Base-by-base conservation (phyloP, 2,329 filamentous ascomycete species). In the Sporothrix mexicana region DNA sequence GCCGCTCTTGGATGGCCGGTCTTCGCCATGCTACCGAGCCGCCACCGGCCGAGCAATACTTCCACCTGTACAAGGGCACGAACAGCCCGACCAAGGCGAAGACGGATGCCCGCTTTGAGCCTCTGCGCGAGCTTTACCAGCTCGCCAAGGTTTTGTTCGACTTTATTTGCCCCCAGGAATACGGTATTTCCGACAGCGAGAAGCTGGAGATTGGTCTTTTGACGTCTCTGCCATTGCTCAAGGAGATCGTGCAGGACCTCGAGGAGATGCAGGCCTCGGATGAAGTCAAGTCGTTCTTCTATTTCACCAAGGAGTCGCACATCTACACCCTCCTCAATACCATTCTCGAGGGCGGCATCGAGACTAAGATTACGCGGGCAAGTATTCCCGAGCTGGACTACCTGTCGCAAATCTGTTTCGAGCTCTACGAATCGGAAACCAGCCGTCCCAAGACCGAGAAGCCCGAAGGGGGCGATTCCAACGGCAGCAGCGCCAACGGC, bases 301-400 rank as follows among this genome's bases (percentile, higher is more conserved):
- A 99, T 84, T 99, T 99, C 82, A 99, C 96, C 75, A 99, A 99
- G 82, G 96, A 99, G 82, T 97, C 94, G 0, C 96, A 99, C 81
- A 98, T 99, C 75, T 99, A 99, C 84, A 99, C 96, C 5, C 88
- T 99, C 5, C 88, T 99, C 73, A 99, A 99, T 81, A 98, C 95
- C 81, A 98, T 99, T 77, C 88, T 99, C 36, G 96, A 99, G 81
- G 96, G 97, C 74, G 97, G 96, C 43, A 93, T 99, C 76, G 93
- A 97, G 79, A 98, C 95, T 30, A 99, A 99, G 84, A 98, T 99
- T 79, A 92, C 94, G 77, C 92, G 97, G 51, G 95, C 94, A 78
- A 94, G 93, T 55, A 99, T 99, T 76, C 96, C 96, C 0, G 96
- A 99, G 82, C 90, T 99, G 47, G 96, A 99, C 81, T 99, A 99